These are phyloP conservation scores for Calonectria pteridis DNA, from an alignment of 2,329 filamentous ascomycete species.

Conservation along the genomic window DNA sequence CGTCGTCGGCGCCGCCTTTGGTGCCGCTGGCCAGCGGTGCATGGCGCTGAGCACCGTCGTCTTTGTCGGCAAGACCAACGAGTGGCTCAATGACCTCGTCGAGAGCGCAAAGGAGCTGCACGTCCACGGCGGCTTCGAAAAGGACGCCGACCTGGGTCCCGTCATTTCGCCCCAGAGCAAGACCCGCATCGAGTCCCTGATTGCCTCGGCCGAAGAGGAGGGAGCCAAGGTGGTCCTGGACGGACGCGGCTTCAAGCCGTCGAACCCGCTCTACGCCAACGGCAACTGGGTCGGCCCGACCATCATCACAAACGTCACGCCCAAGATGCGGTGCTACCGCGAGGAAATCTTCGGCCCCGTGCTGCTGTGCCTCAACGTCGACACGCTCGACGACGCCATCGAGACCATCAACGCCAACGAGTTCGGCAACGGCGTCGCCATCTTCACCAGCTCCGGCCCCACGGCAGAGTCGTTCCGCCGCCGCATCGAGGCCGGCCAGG, in stretches of 20 bases:
- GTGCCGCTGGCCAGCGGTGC: constrained; percentile 76
- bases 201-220: constrained; percentile 37
- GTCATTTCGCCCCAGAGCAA: constrained; percentile 38
- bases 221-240: constrained; percentile 39
- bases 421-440: constrained; percentile 52
- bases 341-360: constrained; percentile 53
- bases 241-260: constrained; percentile 36
- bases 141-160: constrained; percentile 38
- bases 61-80: constrained; percentile 72
- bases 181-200: constrained; percentile 37
- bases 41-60: constrained; percentile 77
- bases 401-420: constrained; percentile 47
- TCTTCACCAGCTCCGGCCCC: constrained; percentile 50
- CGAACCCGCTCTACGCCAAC: constrained; percentile 32
- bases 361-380: constrained; percentile 49
- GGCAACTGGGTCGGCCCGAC: constrained; percentile 61
- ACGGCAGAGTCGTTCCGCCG: constrained; percentile 49
- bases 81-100: constrained; percentile 72
- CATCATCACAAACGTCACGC: constrained; percentile 49
- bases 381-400: constrained; percentile 51
- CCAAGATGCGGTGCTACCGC: constrained; percentile 52
- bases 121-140: constrained; percentile 39
- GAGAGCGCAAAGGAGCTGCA: constrained; percentile 69
- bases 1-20: constrained; percentile 76
- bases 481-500: constrained; percentile 44